These are phyloP conservation scores for Microcera coccophila DNA, from an alignment of 2,329 filamentous ascomycete species.

Conservation along the genomic window DNA sequence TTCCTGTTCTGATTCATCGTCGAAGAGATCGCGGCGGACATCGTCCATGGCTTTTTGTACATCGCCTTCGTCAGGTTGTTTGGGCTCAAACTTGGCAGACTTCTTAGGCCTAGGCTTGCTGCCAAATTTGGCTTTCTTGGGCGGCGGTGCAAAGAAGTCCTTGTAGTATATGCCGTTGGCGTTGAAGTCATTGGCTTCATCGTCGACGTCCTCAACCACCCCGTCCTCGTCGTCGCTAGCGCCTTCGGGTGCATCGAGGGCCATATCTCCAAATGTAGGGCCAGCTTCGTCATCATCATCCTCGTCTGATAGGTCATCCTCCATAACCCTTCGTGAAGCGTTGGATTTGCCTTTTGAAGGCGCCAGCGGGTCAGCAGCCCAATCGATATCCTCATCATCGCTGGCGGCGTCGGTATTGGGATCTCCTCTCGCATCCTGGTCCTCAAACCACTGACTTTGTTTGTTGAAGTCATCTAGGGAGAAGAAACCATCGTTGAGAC, in stretches of 20 bases:
- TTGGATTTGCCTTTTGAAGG: slow-evolving; percentile 30
- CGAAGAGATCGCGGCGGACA: slow-evolving; percentile 86
- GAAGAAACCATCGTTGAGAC: slow-evolving; percentile 96
- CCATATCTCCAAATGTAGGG: slow-evolving; percentile 78
- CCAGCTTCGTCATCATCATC: slow-evolving; percentile 69
- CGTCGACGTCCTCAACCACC: slow-evolving; percentile 50
- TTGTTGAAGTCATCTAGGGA: slow-evolving; percentile 97
- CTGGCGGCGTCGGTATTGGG: slow-evolving; percentile 68
- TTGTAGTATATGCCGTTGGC: slow-evolving; percentile 87
- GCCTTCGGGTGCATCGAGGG: slow-evolving; percentile 69
- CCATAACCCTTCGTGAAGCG: slow-evolving; percentile 29
- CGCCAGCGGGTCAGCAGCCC: slow-evolving; percentile 71
- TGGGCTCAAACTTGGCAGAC: slow-evolving; percentile 38
- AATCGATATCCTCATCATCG: slow-evolving; percentile 85
- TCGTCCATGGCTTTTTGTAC: slow-evolving; percentile 80
- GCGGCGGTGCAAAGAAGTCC: slow-evolving; percentile 89
- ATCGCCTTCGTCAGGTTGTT: slow-evolving; percentile 57
- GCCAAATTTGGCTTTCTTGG: slow-evolving; percentile 58
- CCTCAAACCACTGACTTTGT: slow-evolving; percentile 83
- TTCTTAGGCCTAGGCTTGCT: slow-evolving; percentile 45
- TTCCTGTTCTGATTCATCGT: slow-evolving; percentile 64
- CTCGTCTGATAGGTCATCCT: slow-evolving; percentile 34
- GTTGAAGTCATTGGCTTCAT: slow-evolving; percentile 58
- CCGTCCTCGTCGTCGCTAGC: slow-evolving; percentile 60
- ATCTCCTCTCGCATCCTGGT: slow-evolving; percentile 75